Evolutionary conservation across 1,284 basidiomycete genomes (phyloP).

Genomic region (Athelia psychrophila): DNA sequence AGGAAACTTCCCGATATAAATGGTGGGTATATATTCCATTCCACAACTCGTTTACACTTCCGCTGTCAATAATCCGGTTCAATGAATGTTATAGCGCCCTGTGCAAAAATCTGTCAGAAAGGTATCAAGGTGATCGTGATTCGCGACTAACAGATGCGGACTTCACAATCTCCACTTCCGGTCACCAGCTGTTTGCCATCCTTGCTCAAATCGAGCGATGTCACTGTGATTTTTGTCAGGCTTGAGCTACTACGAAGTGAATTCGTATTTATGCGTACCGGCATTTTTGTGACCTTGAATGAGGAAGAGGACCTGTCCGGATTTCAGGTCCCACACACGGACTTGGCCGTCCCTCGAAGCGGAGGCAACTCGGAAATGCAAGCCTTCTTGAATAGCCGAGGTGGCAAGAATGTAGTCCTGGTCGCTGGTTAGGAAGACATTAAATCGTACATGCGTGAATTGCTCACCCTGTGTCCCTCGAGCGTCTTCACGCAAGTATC

Average conservation of each 20-base stretch:
- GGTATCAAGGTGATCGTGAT: no score
- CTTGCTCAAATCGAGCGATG: constrained; percentile 81
- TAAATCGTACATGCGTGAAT: neutral
- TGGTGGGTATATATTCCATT: no score
- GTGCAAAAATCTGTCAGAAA: no score
- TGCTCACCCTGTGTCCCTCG: constrained; percentile 20
- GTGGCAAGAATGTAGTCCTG: constrained; percentile 2
- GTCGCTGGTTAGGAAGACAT: neutral
- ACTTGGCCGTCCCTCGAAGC: constrained; percentile 19
- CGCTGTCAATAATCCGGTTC: no score
- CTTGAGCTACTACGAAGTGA: constrained; percentile 3
- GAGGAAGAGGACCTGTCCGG: constrained; percentile 48
- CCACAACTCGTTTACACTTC: no score
- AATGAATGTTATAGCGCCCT: no score
- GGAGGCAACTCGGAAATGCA: neutral
- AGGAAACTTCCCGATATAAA: no score
- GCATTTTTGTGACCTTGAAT: constrained; percentile 91
- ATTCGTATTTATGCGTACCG: constrained; percentile 34
- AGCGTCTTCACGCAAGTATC: constrained; percentile 24
- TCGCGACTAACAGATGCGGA: constrained; percentile 72
- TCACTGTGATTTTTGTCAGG: constrained; percentile 46
- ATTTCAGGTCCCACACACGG: constrained; percentile 27
- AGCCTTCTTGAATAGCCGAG: neutral
- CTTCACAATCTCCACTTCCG: constrained; percentile 85
- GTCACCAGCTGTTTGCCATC: constrained; percentile 77